A percentile compares a stretch with the other conserved stretches of the same genome.
phyloP scores from a whole-genome alignment of 176 grass and related monocot species.

The Zoysia japonica region DNA sequence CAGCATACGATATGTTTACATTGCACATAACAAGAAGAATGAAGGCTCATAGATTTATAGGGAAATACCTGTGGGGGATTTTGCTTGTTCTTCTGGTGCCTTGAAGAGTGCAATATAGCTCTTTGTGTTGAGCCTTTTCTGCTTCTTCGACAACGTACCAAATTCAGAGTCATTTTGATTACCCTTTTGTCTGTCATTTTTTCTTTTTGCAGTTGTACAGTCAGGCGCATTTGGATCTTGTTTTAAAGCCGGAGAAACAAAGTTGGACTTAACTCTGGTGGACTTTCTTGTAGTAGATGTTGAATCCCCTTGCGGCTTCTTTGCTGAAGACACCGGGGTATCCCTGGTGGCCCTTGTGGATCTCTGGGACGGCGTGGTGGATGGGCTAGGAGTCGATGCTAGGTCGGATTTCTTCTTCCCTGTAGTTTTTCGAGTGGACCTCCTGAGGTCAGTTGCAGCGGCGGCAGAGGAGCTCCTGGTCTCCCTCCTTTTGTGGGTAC shows the following conservation, averaged over 20 bases:
- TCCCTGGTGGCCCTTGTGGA: slow-evolving; percentile 21
- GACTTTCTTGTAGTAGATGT: slow-evolving; percentile 16
- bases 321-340: slow-evolving; percentile 15
- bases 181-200: slow-evolving; percentile 5
- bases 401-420: slow-evolving; percentile 35
- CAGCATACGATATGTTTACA: too few relatives aligned
- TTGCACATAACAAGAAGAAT: neutral
- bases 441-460: slow-evolving; percentile 52
- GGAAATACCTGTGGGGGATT: slow-evolving; percentile 1
- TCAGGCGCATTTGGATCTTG: slow-evolving; percentile 27
- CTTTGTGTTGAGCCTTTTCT: slow-evolving; percentile 41
- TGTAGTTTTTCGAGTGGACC: slow-evolving; percentile 60
- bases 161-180: neutral
- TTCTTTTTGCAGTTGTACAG: slow-evolving; percentile 26
- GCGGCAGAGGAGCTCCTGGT: slow-evolving; percentile 13
- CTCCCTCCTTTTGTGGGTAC: slow-evolving; percentile 20
- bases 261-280: slow-evolving; percentile 19
- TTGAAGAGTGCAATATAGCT: slow-evolving; percentile 36
- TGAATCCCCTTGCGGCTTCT: slow-evolving; percentile 30
- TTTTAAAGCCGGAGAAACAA: neutral
- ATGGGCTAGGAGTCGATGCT: neutral
- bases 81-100: neutral
- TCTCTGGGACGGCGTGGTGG: slow-evolving; percentile 19
- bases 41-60: slow-evolving; percentile 15
- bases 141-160: slow-evolving; percentile 32